Conservation (phyloP, 2,329 filamentous ascomycete genomes). For the Cytospora piceicola region DNA sequence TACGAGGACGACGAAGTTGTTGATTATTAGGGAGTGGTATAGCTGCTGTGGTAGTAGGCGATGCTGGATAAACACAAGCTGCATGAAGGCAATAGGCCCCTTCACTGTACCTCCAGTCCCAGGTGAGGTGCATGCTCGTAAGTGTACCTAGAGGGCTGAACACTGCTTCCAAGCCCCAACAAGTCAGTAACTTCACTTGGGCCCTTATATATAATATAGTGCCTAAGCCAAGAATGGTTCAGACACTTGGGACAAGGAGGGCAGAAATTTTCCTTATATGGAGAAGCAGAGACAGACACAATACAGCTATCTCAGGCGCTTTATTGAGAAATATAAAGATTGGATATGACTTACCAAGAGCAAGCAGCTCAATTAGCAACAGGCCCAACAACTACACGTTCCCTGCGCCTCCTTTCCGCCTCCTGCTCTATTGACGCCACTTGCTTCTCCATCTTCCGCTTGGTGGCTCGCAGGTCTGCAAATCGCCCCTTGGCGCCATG, state of each 20-base stretch:
- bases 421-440: slow-evolving; percentile 44
- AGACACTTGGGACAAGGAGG: background rate
- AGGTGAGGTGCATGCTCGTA: background rate
- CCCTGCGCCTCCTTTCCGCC: slow-evolving; percentile 46
- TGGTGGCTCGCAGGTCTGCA: slow-evolving; percentile 54
- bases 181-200: background rate
- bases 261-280: background rate
- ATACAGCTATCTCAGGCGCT: background rate
- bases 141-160: background rate
- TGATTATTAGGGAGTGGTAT: slow-evolving; percentile 3
- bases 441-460: slow-evolving; percentile 51
- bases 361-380: slow-evolving; percentile 38
- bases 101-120: background rate
- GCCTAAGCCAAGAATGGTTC: background rate
- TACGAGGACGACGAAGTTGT: background rate
- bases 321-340: background rate
- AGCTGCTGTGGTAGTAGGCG: background rate
- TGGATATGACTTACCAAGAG: slow-evolving; percentile 14
- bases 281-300: background rate
- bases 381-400: slow-evolving; percentile 61
- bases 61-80: background rate
- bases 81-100: background rate
- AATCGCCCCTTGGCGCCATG: slow-evolving; percentile 76
- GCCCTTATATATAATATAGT: background rate
- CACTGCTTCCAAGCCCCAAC: background rate